Conservation (phyloP, 2,329 filamentous ascomycete genomes). For the Xylariomycetidae sp. region DNA sequence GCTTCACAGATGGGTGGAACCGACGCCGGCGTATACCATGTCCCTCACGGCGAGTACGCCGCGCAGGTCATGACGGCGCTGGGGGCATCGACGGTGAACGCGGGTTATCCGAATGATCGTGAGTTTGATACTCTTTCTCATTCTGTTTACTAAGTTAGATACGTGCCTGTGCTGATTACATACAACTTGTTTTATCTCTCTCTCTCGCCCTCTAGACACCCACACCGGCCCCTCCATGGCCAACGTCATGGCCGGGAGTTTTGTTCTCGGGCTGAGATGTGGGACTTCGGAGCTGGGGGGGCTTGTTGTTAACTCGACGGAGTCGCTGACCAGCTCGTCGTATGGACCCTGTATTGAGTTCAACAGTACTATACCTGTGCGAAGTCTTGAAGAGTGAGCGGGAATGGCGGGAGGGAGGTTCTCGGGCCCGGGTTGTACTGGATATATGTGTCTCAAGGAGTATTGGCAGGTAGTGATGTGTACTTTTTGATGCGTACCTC, state of each 20-base stretch:
- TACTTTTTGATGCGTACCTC: too few relatives aligned
- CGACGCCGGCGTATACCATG: constrained; percentile 43
- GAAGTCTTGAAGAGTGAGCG: too few relatives aligned
- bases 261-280: constrained; percentile 51
- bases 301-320: constrained; percentile 27
- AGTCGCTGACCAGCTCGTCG: constrained; percentile 22
- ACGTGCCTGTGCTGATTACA: too few relatives aligned
- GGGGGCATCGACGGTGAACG: constrained; percentile 45
- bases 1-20: constrained; percentile 30
- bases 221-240: constrained; percentile 56
- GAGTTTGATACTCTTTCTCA: not conserved
- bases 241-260: constrained; percentile 50
- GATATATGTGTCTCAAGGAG: too few relatives aligned
- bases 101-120: constrained; percentile 51
- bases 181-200: too few relatives aligned
- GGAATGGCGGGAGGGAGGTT: too few relatives aligned
- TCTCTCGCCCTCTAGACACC: constrained; percentile 36
- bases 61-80: constrained; percentile 48
- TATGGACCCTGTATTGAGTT: constrained; percentile 26
- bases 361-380: constrained; percentile 22
- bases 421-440: too few relatives aligned
- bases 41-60: constrained; percentile 57
- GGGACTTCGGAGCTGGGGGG: constrained; percentile 36
- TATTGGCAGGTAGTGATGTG: too few relatives aligned
- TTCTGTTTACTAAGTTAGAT: not conserved